phyloP scores from a whole-genome alignment of 1,139 yeast species.

The Scheffersomyces cryptocercus region DNA sequence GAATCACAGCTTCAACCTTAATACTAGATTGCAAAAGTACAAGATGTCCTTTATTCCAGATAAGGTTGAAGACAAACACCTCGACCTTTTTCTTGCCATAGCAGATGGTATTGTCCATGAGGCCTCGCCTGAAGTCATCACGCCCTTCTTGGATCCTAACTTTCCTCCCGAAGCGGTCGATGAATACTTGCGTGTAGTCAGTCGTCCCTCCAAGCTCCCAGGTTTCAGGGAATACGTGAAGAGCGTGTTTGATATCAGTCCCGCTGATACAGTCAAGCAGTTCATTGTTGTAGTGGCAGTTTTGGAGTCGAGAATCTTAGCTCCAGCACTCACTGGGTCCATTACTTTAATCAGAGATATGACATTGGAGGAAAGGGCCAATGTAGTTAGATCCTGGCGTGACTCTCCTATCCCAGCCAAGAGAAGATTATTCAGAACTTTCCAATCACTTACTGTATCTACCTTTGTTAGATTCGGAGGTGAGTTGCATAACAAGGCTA shows the following conservation, averaged over 20 bases:
- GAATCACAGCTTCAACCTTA: no score
- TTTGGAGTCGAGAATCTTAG: conserved; percentile 33
- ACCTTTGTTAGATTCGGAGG: conserved; percentile 27
- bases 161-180: conserved; percentile 33
- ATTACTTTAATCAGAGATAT: conserved; percentile 38
- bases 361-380: conserved; percentile 31
- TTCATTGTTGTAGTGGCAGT: conserved; percentile 27
- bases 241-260: conserved; percentile 7
- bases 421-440: conserved; percentile 30
- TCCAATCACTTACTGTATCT: conserved; percentile 24
- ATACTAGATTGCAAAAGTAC: no score
- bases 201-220: conserved; percentile 34
- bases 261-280: conserved; percentile 17
- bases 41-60: no score
- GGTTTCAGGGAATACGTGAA: conserved; percentile 23
- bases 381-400: conserved; percentile 36
- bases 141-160: conserved; percentile 25
- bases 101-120: conserved; percentile 42
- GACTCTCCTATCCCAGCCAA: conserved; percentile 34
- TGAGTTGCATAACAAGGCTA: conserved; percentile 36
- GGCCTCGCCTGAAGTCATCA: conserved; percentile 29
- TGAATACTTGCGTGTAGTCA: conserved; percentile 29
- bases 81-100: conserved; percentile 19
- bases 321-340: conserved; percentile 39
- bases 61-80: no score